phyloP scores from a whole-genome alignment of 108 stramenopile genomes.

The Cyclostephanos tholiformis region DNA sequence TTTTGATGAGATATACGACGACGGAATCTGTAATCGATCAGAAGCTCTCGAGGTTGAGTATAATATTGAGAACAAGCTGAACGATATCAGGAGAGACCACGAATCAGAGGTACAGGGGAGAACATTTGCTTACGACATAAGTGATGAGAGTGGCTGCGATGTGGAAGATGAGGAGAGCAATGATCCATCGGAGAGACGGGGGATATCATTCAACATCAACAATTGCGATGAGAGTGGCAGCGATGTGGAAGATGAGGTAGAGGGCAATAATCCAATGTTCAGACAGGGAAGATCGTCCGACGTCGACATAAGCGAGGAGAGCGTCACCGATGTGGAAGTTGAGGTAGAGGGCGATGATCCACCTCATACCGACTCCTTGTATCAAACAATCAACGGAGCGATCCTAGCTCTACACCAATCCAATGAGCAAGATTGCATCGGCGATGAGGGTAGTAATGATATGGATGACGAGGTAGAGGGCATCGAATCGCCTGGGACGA shows the following conservation, averaged over 20 bases:
- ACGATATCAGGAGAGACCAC: neutral
- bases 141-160: too few relatives aligned
- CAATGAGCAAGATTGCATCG: neutral
- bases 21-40: neutral
- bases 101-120: neutral
- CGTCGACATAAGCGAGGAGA: too few relatives aligned
- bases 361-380: neutral
- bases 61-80: neutral
- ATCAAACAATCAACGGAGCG: neutral
- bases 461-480: too few relatives aligned
- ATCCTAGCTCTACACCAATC: neutral
- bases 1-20: conserved; percentile 3
- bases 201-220: neutral
- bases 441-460: too few relatives aligned
- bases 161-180: too few relatives aligned
- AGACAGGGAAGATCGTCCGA: too few relatives aligned
- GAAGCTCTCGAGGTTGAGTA: neutral
- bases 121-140: neutral
- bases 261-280: too few relatives aligned
- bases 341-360: neutral
- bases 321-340: neutral
- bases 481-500: neutral
- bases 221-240: neutral
- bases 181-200: neutral
- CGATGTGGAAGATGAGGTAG: too few relatives aligned